Evolutionary conservation across 768 basidiomycete genomes (phyloP).

Genomic region (Termitomyces sp.): DNA sequence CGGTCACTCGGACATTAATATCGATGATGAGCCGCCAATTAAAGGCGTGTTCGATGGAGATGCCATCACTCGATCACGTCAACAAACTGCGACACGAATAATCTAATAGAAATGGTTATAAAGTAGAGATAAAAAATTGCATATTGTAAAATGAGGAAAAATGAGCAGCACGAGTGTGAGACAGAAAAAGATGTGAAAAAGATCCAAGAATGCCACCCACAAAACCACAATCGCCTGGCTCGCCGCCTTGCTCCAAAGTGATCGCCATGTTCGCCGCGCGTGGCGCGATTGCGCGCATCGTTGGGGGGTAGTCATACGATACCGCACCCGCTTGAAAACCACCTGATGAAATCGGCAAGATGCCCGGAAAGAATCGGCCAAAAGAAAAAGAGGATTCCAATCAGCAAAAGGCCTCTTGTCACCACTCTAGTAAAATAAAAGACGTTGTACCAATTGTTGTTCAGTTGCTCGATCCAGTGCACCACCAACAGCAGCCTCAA

Average conservation of each 20-base stretch:
- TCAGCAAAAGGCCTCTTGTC: constrained; percentile 21
- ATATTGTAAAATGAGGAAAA: neutral
- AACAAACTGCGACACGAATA: neutral
- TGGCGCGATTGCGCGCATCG: neutral
- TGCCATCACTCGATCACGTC: neutral
- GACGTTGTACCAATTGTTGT: constrained; percentile 44
- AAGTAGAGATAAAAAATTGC: neutral
- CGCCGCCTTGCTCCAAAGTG: neutral
- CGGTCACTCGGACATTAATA: neutral
- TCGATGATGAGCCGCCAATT: neutral
- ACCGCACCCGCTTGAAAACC: constrained; percentile 70
- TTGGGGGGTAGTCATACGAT: constrained; percentile 28
- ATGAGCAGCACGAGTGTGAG: neutral
- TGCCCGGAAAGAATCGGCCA: constrained; percentile 4
- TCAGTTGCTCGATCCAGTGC: constrained; percentile 85
- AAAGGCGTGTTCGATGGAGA: neutral
- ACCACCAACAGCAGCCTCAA: constrained; percentile 81
- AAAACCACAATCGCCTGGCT: neutral
- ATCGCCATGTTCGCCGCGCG: neutral
- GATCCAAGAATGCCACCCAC: neutral
- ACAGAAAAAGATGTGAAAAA: neutral
- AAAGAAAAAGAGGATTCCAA: constrained; percentile 24
- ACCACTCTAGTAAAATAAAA: constrained; percentile 14
- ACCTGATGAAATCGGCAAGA: constrained; percentile 38
- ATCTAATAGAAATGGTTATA: neutral